These are phyloP conservation scores for Fusarium sp. DNA, from an alignment of 2,329 filamentous ascomycete species.

Conservation along the genomic window DNA sequence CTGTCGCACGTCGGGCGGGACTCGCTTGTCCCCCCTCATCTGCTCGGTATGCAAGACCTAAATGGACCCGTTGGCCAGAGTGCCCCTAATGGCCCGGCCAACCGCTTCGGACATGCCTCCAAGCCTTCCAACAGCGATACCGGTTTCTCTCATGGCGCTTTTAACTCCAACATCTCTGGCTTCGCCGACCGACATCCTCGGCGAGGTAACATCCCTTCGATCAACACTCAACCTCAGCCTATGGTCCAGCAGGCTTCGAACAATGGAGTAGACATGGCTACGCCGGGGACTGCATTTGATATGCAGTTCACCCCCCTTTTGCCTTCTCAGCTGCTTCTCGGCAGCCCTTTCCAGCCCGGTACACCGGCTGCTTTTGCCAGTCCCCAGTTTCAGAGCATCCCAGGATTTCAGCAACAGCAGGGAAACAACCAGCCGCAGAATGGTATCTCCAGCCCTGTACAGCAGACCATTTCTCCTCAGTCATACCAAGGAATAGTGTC, in stretches of 20 bases:
- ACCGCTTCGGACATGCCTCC: constrained; percentile 77
- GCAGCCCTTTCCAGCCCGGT: constrained; percentile 95
- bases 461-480: constrained; percentile 82
- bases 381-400: constrained; percentile 89
- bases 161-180: constrained; percentile 84
- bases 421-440: constrained; percentile 66
- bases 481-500: constrained; percentile 88
- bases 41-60: constrained; percentile 92
- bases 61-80: constrained; percentile 67
- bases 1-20: constrained; percentile 82
- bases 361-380: constrained; percentile 90
- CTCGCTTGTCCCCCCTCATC: constrained; percentile 86
- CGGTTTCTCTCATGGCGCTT: constrained; percentile 92
- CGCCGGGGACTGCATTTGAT: constrained; percentile 88
- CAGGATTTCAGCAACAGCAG: constrained; percentile 74
- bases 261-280: constrained; percentile 78
- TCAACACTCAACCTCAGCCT: constrained; percentile 86
- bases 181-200: constrained; percentile 90
- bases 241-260: constrained; percentile 60
- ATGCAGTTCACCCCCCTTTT: constrained; percentile 99
- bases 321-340: constrained; percentile 92
- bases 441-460: constrained; percentile 78
- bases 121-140: constrained; percentile 87
- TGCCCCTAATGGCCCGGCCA: constrained; percentile 59
- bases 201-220: constrained; percentile 85